A percentile compares a stretch with the other conserved stretches of the same genome.
phyloP scores from a whole-genome alignment of 2,329 filamentous ascomycete species.

The Calonectria crousiana region DNA sequence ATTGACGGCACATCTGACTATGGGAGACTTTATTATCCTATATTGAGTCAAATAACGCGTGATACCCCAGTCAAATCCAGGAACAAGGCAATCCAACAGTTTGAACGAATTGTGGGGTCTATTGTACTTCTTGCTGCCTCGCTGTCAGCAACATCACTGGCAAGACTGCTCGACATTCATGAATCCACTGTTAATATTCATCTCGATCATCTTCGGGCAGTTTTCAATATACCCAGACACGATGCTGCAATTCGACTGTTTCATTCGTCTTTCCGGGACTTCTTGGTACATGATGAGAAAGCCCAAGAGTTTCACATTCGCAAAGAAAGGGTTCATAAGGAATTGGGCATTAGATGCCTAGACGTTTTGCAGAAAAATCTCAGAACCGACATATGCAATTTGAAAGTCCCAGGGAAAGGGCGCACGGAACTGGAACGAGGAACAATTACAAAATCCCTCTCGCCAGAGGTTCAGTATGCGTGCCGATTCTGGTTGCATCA shows the following conservation, averaged over 20 bases:
- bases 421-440: not conserved
- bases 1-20: slow-evolving; percentile 19
- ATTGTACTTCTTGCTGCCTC: not conserved
- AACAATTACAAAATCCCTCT: not conserved
- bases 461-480: slow-evolving; percentile 33
- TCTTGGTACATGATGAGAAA: not conserved
- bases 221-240: not conserved
- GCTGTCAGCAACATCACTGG: not conserved
- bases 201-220: not conserved
- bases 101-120: not conserved
- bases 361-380: not conserved
- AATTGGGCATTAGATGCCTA: not conserved
- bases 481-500: slow-evolving; percentile 54
- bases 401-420: not conserved
- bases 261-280: slow-evolving; percentile 1
- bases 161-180: not conserved
- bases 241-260: not conserved
- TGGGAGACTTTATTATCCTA: slow-evolving; percentile 25
- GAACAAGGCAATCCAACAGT: not conserved
- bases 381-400: not conserved
- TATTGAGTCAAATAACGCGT: not conserved
- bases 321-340: not conserved
- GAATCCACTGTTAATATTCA: not conserved
- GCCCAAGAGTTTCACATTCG: not conserved
- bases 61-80: not conserved